Percentiles rank a stretch among this genome's conserved stretches.
Evolutionary conservation across 495 filamentous ascomycete genomes (phyloP).

Genomic region (Aspergillus cavernicola): DNA sequence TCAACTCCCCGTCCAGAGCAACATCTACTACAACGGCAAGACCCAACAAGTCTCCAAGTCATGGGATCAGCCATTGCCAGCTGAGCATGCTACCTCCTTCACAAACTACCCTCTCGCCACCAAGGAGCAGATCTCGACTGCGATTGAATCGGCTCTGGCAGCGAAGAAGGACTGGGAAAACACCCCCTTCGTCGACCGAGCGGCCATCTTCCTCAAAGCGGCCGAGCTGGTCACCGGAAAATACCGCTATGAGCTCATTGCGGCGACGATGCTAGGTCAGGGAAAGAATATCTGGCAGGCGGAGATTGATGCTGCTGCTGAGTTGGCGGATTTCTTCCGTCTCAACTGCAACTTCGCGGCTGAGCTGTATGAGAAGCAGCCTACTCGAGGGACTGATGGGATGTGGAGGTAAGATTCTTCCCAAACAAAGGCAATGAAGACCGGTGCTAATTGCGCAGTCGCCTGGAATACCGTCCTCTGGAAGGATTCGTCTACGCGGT

Average conservation of each 20-base stretch:
- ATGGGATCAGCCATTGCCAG: slow-evolving; percentile 63
- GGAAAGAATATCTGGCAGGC: slow-evolving; percentile 98
- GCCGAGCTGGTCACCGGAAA: slow-evolving; percentile 84
- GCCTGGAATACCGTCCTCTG: slow-evolving; percentile 75
- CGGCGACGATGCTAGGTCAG: slow-evolving; percentile 90
- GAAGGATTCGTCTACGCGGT: slow-evolving; percentile 87
- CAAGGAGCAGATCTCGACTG: slow-evolving; percentile 61
- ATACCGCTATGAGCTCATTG: slow-evolving; percentile 91
- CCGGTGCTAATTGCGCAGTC: slow-evolving; percentile 26
- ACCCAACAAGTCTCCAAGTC: slow-evolving; percentile 35
- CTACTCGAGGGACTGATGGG: slow-evolving; percentile 50
- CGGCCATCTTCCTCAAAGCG: slow-evolving; percentile 89
- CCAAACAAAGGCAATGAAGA: neutral
- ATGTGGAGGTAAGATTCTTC: slow-evolving; percentile 61
- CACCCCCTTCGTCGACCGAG: slow-evolving; percentile 81
- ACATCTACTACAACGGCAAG: slow-evolving; percentile 54
- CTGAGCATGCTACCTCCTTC: slow-evolving; percentile 63
- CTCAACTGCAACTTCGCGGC: slow-evolving; percentile 78
- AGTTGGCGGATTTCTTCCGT: slow-evolving; percentile 84
- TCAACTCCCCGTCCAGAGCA: slow-evolving; percentile 39
- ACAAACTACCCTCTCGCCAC: slow-evolving; percentile 74
- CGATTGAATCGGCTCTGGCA: slow-evolving; percentile 75
- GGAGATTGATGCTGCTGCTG: slow-evolving; percentile 92
- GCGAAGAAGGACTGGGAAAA: slow-evolving; percentile 82
- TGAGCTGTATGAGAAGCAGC: slow-evolving; percentile 71